Base-by-base conservation (phyloP, 805 yeast species). In the Candida methanosorbosa region DNA sequence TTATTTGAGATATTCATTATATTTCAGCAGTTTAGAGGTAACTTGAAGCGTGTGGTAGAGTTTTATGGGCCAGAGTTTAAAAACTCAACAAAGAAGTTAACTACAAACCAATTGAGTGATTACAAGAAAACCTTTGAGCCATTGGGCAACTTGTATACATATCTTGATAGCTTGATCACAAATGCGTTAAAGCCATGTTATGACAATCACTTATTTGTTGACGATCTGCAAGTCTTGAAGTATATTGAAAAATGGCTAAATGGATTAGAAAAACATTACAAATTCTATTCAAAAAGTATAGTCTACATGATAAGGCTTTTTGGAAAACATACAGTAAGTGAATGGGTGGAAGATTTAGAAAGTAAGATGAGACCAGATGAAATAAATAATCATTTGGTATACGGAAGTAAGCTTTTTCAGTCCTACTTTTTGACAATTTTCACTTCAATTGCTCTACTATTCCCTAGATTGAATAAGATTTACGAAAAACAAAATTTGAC, bases 361-460 rank as follows among this genome's bases (percentile, higher is more conserved):
- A 38, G 38, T 22, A 20, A 41, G 2, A 52, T 48, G 29, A 40
- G 41, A 24, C 29, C 36, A 11, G 47, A 49, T 14, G 13, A 23
- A 5, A 44, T 48, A 1, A 52, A 52, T 34, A 41, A 45, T 27
- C 46, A 46, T 26, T 46, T 57, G 11, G 51, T 52, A 4, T 38
- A 51, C 3, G 52, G 55, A 9, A 42, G 42, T 27, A 56, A 54
- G 30, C 36, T 56, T 15, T 56, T 55, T 35, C 44, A 43, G 20
- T 50, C 58, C 4, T 56, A 56, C 29, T 50, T 55, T 31, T 31
- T 56, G 9, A 53, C 50, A 32, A 40, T 52, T 4, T 54, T 56
- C 35, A 54, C 60, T 5, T 52, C 59, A 4, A 38, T 56, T 18
- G 42, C 50, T 22, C 38, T 52, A 16, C 38, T 54, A 34, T 47